Evolutionary conservation across 305 asterid species (phyloP), one percentile per base, ranked within the genome.

Genomic region (Solanum hybrid): DNA sequence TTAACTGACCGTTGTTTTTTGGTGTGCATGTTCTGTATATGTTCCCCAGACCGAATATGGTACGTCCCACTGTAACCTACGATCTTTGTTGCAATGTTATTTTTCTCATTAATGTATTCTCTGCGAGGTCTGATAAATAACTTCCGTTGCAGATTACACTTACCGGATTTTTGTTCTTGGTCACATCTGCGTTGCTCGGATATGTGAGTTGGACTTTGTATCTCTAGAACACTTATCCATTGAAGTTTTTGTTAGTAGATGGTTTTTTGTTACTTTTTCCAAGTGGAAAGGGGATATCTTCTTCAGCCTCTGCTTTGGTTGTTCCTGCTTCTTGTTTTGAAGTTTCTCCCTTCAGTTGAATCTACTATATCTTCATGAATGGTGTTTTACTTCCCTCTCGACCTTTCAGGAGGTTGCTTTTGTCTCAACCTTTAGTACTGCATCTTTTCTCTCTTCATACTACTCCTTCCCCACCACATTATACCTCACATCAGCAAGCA

Each of bases 151-250:
- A 97, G 99, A 97, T 97, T 90, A 97, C 99, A 34, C 98, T 97
- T 90, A 96, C 86, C 1, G 99, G 99, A 89, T 93, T 94, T 86
- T 94, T 94, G 94, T 96, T 97, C 91, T 91, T 97, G 93, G 88
- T 95, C 86, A 90, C 95, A 85, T 97, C 99, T 87, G 97, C 98
- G 34, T 82, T 95, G 91, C 98, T 97, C 73, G 98, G 99, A 91
- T 97, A 94, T 79, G 99, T 97, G 91, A 97, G 99, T 94, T 73
- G 34, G 71, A 36, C 84, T 91, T 87, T 89, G 85, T 90, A 87
- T 89, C 75, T 75, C 91, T 34, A 91, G 26, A 46, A 7, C 77
- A 85, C 42, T 14, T 56, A 85, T 32, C 20, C 77, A 2, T 56
- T 34, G 7, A 60, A 60, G 26, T 51, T 29, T 85, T 27, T 56